Evolutionary conservation across 306 rosid species (phyloP), one percentile per base, ranked within the genome.

Genomic region (Senna tora): DNA sequence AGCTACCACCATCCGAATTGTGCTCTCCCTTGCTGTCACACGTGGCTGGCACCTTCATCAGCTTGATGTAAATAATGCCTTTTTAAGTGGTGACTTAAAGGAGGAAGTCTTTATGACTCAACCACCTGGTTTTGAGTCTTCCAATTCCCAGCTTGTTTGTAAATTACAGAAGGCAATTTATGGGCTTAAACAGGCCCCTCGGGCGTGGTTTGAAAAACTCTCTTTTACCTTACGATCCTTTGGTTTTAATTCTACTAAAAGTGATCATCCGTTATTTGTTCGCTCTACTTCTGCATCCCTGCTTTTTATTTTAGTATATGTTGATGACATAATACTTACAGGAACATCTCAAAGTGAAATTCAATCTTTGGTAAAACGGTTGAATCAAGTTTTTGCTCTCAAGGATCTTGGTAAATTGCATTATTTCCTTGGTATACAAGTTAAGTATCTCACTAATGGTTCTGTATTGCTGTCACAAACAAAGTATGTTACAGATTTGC

Each of bases 151-250:
- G 0, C 4, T 47, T 1, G 52, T 47, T 14, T 47, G 52, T 5
- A 47, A 5, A 47, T 15, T 47, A 4, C 2, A 47, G 4, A 47
- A 14, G 19, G 2, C 52, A n/a, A n/a, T n/a, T 2, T 47, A 47
- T 47, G 6, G 19, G 6, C 52, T 47, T 2, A 47, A 15, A 5
- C 52, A 47, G 10, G 52, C 19, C 5, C 52, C 52, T 0, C 15
- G 52, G 2, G 52, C 52, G 2, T 47, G 19, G 52, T 47, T 47
- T n/a, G 7, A 14, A 1, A 47, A 4, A 12, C 5, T 47, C 0
- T 2, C 19, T 1, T 0, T 2, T 10, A 13, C 19, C 4, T n/a
- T 14, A 4, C 3, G 5, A 0, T 1, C 0, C 0, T 2, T 47
- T 13, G 52, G 52, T 2, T 47, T 47, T 13, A 3, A 5, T n/a